These are phyloP conservation scores for Radiomyces spectabilis DNA, from an alignment of 192 early-diverging fungal species.

Conservation along the genomic window DNA sequence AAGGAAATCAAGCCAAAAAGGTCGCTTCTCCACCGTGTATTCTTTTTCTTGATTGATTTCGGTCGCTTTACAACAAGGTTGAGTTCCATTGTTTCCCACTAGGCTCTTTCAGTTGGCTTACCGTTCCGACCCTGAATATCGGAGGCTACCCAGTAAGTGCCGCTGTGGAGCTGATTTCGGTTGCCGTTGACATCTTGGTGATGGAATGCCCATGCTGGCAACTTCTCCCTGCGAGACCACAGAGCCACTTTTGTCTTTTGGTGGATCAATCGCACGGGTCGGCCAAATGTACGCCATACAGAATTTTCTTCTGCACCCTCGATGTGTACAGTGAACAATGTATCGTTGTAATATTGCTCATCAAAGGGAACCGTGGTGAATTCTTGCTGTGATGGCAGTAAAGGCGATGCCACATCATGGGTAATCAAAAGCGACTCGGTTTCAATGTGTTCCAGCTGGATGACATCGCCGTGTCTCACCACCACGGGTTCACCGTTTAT, in stretches of 20 bases:
- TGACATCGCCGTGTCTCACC: slow-evolving; percentile 65
- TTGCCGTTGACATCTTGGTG: slow-evolving; percentile 93
- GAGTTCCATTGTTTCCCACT: background rate
- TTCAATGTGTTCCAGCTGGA: slow-evolving; percentile 64
- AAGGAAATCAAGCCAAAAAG: slow-evolving; percentile 75
- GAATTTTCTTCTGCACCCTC: slow-evolving; percentile 31
- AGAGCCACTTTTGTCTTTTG: slow-evolving; percentile 70
- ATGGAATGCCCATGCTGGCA: slow-evolving; percentile 86
- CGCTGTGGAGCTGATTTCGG: slow-evolving; percentile 72
- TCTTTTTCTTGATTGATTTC: slow-evolving; percentile 39
- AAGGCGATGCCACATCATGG: slow-evolving; percentile 56
- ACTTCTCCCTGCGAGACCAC: slow-evolving; percentile 53
- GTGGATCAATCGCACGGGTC: slow-evolving; percentile 70
- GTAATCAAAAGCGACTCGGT: slow-evolving; percentile 54
- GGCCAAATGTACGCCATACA: slow-evolving; percentile 44
- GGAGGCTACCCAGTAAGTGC: slow-evolving; percentile 81
- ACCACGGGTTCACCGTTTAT: slow-evolving; percentile 32
- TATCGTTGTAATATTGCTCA: slow-evolving; percentile 47
- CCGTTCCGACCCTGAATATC: slow-evolving; percentile 70
- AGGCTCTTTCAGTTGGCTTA: slow-evolving; percentile 13
- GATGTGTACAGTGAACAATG: slow-evolving; percentile 50
- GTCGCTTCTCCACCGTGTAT: slow-evolving; percentile 44
- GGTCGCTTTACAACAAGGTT: slow-evolving; percentile 18
- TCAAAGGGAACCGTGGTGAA: slow-evolving; percentile 55
- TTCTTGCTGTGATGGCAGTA: slow-evolving; percentile 57